Percentiles rank a stretch among this genome's conserved stretches.
Conservation (phyloP, 768 basidiomycete genomes). For the Amanita exitialis region DNA sequence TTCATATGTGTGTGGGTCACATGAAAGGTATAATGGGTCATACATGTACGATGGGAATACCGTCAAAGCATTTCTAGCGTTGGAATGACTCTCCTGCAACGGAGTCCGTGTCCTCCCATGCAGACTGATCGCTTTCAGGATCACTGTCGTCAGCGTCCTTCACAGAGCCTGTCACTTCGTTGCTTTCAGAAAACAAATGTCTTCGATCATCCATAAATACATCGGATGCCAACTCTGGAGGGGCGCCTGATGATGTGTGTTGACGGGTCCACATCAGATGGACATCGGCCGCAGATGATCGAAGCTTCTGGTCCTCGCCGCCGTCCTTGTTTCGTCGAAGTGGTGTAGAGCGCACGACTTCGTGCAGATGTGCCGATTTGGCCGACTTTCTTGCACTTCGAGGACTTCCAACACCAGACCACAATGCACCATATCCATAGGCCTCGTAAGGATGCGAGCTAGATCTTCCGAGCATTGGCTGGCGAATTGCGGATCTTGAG, state of each 20-base stretch:
- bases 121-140: not conserved
- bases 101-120: slow-evolving; percentile 5
- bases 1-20: too few species aligned
- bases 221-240: not conserved
- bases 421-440: slow-evolving; percentile 3
- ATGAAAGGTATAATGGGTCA: too few species aligned
- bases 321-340: not conserved
- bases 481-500: slow-evolving; percentile 1
- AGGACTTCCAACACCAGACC: slow-evolving; percentile 18
- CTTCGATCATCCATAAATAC: not conserved
- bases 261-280: not conserved
- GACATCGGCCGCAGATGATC: not conserved
- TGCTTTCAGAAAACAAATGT: not conserved
- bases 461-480: not conserved
- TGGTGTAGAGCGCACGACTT: slow-evolving; percentile 23
- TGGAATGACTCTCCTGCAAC: not conserved
- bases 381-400: slow-evolving; percentile 50
- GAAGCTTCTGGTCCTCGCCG: not conserved
- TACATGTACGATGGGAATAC: not conserved
- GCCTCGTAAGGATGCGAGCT: slow-evolving; percentile 2
- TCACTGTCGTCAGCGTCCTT: not conserved
- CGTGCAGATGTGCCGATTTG: slow-evolving; percentile 59
- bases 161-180: not conserved
- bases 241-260: not conserved
- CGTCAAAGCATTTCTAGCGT: not conserved